Evolutionary conservation across 805 yeast genomes (phyloP), one percentile per base, ranked within the genome.

Genomic region (Ogataea pilisensis): DNA sequence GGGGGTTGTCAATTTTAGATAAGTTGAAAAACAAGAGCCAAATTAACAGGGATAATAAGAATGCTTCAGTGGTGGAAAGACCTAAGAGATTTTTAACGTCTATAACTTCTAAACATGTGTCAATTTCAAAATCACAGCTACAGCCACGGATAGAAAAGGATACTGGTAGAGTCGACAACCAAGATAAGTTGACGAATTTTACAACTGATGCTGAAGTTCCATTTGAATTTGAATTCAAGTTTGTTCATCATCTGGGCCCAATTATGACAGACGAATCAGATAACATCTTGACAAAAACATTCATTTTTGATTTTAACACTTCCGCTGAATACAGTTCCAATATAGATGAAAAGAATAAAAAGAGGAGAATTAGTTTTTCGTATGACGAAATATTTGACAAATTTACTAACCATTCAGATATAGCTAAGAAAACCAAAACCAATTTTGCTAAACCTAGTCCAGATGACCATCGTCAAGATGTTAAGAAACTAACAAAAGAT

Each of bases 381-480:
- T 41, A 41, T 31, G 33, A 36, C 12, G 30, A 41, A 12, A 42
- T 48, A 6, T 45, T 50, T 26, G 31, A 37, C 18, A 18, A 47
- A 4, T 51, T 55, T 55, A 67, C 79, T 72, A 71, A 72, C 72
- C 49, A 45, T 22, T 31, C 53, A 13, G 54, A 65, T 42, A 50
- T 68, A 53, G 69, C 67, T 4, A 60, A 58, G 48, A 70, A 67
- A 59, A 72, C 75, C 2, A 67, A 70, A 35, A 54, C 69, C 34
- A 82, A 78, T 49, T 87, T 87, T 50, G 58, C 63, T 11, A 68
- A 71, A 46, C 89, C 89, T 13, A 84, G 95, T 50, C 96, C 96
- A 5, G 97, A 90, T 64, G 96, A 88, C 20, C 53, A 52, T 24
- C 42, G 38, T 3, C 35, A 43, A 21, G 46, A 45, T 8, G 43